Conservation (phyloP, 225 moss, liverwort and hornwort species). For the Rhytidiadelphus loreus region DNA sequence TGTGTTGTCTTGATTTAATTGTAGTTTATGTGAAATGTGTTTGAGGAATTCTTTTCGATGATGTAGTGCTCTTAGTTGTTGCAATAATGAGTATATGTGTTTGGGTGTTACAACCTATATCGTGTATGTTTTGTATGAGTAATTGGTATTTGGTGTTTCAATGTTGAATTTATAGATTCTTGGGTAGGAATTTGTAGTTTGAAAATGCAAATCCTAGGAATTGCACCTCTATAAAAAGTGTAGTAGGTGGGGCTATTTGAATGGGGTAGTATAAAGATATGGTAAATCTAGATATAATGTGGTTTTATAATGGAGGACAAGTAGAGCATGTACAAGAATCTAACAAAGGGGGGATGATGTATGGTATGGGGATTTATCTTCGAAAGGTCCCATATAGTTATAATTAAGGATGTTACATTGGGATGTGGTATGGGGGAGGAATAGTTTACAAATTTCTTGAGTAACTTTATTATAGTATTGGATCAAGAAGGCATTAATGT, state of each 20-base stretch:
- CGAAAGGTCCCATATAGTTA: rapidly evolving
- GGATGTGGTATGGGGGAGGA: rapidly evolving
- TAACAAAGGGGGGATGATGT: background rate
- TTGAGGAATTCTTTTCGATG: too few species aligned
- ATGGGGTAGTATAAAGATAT: background rate
- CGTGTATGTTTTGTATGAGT: too few species aligned
- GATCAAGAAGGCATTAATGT: background rate
- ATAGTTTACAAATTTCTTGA: background rate
- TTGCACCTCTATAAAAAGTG: background rate
- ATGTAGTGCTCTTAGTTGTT: background rate
- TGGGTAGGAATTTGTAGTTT: background rate
- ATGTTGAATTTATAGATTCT: background rate
- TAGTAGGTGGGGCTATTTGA: rapidly evolving
- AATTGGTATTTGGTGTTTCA: background rate
- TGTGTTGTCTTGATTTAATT: background rate
- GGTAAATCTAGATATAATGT: background rate
- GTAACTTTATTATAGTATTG: background rate
- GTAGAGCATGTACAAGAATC: background rate
- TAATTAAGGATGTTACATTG: background rate
- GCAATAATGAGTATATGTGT: background rate
- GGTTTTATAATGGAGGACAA: rapidly evolving
- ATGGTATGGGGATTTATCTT: background rate
- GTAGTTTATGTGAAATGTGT: rapidly evolving
- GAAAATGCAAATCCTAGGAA: background rate
- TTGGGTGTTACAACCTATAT: background rate